Evolutionary conservation across 2,329 filamentous ascomycete species (phyloP), one percentile per base, ranked within the genome.

Genomic region (Pestalotiopsis sp.): DNA sequence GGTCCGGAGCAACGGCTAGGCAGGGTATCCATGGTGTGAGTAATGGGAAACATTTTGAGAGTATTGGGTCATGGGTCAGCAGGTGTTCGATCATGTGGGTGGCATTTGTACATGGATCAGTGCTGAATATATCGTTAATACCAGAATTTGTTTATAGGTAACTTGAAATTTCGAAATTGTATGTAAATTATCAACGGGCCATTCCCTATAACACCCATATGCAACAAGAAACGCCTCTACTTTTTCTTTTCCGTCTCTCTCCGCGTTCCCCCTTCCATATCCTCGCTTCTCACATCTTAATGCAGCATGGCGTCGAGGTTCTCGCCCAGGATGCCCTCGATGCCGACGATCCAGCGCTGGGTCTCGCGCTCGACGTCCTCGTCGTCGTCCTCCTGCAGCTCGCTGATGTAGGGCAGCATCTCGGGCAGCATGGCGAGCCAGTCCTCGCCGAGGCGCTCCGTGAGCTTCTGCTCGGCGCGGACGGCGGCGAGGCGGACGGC

Each of bases 381-480:
- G 77, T 98, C 95, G 73, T 98, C 96, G 78, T 99, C 96, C 78
- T 99, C 96, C 82, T 97, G 92, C 76, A 97, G 80, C 83, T 99
- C 96, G 76, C 93, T 97, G 75, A 99, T 97, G 72, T 95, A 93
- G 23, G 97, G 95, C 78, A 99, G 83, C 92, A 98, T 98, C 86
- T 99, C 96, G 0, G 95, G 94, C 77, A 98, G 80, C 83, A 97
- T 88, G 1, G 91, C 89, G 69, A 99, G 82, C 96, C 96, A 99
- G 78, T 99, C 96, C 79, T 98, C 95, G 69, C 95, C 95, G 31
- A 98, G 82, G 62, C 89, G 86, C 73, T 92, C 90, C 13, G 94
- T 97, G 71, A 98, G 84, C 14, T 87, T 88, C 77, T 94, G 92
- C 83, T 98, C 90, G 73, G 92, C 92, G 80, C 91, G 91, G 45